These are phyloP conservation scores for Citrus medica DNA, from an alignment of 345 rosid species.

Conservation along the genomic window DNA sequence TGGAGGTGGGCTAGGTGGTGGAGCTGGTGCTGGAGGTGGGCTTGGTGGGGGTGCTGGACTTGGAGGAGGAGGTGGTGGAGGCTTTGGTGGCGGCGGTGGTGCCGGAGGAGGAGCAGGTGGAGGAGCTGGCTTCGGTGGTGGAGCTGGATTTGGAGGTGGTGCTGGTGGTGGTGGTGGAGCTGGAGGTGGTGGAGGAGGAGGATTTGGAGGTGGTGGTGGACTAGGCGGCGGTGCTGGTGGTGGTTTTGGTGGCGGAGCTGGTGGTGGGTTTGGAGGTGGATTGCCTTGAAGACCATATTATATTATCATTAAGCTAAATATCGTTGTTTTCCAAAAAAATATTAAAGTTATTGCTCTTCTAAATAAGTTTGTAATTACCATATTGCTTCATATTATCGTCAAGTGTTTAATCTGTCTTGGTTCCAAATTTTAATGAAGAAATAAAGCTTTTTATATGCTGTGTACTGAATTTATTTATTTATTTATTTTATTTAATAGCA, in stretches of 20 bases:
- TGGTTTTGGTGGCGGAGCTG: slow-evolving; percentile 20
- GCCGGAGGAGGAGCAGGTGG: slow-evolving; percentile 2
- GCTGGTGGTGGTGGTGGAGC: slow-evolving; percentile 28
- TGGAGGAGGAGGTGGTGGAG: slow-evolving; percentile 15
- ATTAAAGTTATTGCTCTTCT: background rate
- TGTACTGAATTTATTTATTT: no score
- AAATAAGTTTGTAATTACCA: background rate
- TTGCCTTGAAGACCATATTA: slow-evolving; percentile 15
- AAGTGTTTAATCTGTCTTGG: background rate
- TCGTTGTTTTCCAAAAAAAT: background rate
- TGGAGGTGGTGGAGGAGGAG: slow-evolving; percentile 33
- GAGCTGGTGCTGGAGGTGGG: slow-evolving; percentile 33
- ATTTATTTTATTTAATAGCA: background rate
- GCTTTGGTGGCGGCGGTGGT: slow-evolving; percentile 25
- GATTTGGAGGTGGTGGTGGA: slow-evolving; percentile 27
- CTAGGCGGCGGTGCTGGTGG: slow-evolving; percentile 24
- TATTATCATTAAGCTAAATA: background rate
- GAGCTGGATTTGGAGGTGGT: slow-evolving; percentile 28
- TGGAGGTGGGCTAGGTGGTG: slow-evolving; percentile 31
- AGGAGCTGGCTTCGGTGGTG: slow-evolving; percentile 27
- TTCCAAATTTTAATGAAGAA: background rate
- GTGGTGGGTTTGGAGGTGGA: slow-evolving; percentile 35
- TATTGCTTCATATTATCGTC: background rate
- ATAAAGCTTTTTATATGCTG: background rate
- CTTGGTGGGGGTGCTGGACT: slow-evolving; percentile 14